Base-by-base conservation (phyloP, 2,329 filamentous ascomycete genomes). In the Fusarium tricinctum region DNA sequence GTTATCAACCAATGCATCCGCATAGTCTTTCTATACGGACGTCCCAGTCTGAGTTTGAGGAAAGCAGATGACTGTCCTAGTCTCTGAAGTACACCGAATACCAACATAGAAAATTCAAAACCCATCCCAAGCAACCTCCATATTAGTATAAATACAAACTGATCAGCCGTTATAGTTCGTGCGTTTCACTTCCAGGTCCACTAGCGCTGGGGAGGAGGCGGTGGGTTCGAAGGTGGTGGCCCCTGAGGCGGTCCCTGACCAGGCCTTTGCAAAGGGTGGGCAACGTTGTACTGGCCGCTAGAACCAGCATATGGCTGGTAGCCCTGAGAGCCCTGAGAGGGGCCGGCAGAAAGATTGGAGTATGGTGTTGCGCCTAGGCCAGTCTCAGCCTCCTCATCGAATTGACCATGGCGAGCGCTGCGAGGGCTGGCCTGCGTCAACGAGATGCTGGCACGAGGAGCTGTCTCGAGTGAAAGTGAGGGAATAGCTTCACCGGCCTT, bases 401-500 rank as follows among this genome's bases (percentile, higher is more conserved):
- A 83, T 5, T 73, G 74, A 28, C 72, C 74, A 7, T 70, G 73
- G n/a, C 75, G 76, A 4, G 77, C 75, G 62, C 75, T 78, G 17
- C 75, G 75, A 62, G 75, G 49, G 26, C 75, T 75, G 64, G 75
- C 43, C 62, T 75, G 56, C 70, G 66, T 53, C 69, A 76, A 28
- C 68, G 67, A 51, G 56, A 74, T 19, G 69, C 71, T 64, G 50
- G 66, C 60, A 45, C 71, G 57, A 49, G 66, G 64, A 33, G 73
- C 51, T 45, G 72, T 71, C 30, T 74, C 75, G 59, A 70, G 74
- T 50, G 75, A 74, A 32, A 78, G 74, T 5, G 77, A 70, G 10
- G 82, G 80, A 10, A 83, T 70, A 2, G 77, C 79, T 46, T 86
- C 83, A 55, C 84, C 84, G 10, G 83, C 81, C 73, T 80, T 82